phyloP scores from a whole-genome alignment of 805 yeast species.

The Pichia sporocuriosa region DNA sequence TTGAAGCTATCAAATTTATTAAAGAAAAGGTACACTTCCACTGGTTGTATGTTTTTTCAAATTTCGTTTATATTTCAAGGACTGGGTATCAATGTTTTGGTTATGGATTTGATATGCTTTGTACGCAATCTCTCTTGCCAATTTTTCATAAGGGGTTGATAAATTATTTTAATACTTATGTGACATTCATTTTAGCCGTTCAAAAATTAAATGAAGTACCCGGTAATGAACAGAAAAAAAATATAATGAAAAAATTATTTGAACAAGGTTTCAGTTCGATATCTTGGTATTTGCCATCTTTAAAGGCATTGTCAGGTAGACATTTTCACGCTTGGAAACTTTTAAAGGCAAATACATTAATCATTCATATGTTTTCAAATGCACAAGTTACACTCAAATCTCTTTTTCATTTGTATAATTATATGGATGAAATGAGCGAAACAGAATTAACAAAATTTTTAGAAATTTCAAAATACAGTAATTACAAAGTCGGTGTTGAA shows the following conservation, averaged over 20 bases:
- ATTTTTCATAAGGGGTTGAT: slow-evolving; percentile 33
- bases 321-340: slow-evolving; percentile 67
- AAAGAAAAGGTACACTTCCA: slow-evolving; percentile 29
- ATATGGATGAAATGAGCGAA: slow-evolving; percentile 15
- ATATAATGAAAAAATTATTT: neutral
- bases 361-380: slow-evolving; percentile 32
- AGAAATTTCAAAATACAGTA: slow-evolving; percentile 8
- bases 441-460: slow-evolving; percentile 16
- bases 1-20: slow-evolving; percentile 33
- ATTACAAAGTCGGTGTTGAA: neutral
- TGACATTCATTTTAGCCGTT: slow-evolving; percentile 5
- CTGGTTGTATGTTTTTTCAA: slow-evolving; percentile 31
- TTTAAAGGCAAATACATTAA: slow-evolving; percentile 45
- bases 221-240: no score
- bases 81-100: slow-evolving; percentile 26
- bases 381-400: slow-evolving; percentile 3
- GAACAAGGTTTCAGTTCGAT: slow-evolving; percentile 32
- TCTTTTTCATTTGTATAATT: slow-evolving; percentile 9
- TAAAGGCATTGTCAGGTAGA: slow-evolving; percentile 42
- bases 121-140: slow-evolving; percentile 33
- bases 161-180: slow-evolving; percentile 15
- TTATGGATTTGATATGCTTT: slow-evolving; percentile 32
- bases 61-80: slow-evolving; percentile 32
- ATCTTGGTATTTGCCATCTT: slow-evolving; percentile 32
- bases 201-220: neutral